Base-by-base conservation (phyloP, 345 rosid genomes). In the Eucalyptus guilfoylei region DNA sequence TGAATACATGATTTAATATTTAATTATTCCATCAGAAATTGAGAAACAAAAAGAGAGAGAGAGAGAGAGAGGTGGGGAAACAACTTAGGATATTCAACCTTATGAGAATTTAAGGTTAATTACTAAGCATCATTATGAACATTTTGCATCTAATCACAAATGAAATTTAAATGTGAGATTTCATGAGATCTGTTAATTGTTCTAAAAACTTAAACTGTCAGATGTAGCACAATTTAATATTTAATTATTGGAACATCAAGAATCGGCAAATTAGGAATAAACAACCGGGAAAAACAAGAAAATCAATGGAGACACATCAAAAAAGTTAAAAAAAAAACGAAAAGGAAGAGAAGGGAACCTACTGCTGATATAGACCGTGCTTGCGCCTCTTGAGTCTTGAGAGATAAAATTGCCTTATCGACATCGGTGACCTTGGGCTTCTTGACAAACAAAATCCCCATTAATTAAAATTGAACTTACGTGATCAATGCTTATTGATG, bases 391-490 rank as follows among this genome's bases (percentile, higher is more conserved):
- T 96, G 98, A 90, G 97, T 95, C 93, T 98, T 98, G 91, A 96
- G 98, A 88, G 95, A 95, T 37, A 98, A 98, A 89, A 97, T 95
- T 44, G 97, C 99, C 89, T 94, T 94, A 93, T 98, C 97, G n/a
- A 98, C 98, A 15, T 96, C 98, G 12, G 98, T 95, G 93, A 97
- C 94, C 94, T 98, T 96, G 13, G 98, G 98, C 92, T 94, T 97
- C 96, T 98, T 97, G 93, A 94, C 99, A 88, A 97, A 95, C 89
- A 98, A 26, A 91, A 95, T 98, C 89, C 99, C 98, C 98, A 98
- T 97, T 76, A 69, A 48, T 48, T 45, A 69, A 32, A 69, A 55
- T 34, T 26, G 80, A 69, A 34, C 44, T 17, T 55, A 9, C 26
- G 44, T 15, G 80, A 9, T 34, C 80, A 69, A 34, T 17, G 26